These are phyloP conservation scores for Berkeleyomyces rouxiae DNA, from an alignment of 2,329 filamentous ascomycete species.

Conservation along the genomic window DNA sequence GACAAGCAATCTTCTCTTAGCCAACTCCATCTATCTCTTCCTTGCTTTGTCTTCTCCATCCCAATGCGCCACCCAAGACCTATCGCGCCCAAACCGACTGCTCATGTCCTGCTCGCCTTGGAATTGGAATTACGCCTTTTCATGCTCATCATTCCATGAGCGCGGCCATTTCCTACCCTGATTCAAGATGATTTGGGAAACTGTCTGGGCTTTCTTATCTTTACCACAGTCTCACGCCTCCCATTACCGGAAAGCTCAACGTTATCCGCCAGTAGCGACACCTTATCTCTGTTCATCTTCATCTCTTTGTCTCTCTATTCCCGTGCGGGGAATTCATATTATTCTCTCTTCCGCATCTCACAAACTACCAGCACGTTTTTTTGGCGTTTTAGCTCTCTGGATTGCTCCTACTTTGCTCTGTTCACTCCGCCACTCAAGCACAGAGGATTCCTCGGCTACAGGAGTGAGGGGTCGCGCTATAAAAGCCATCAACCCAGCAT, in stretches of 20 bases:
- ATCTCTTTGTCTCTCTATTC: background rate
- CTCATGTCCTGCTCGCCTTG: too few relatives aligned
- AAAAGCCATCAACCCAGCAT: background rate
- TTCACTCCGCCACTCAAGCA: constrained; percentile 1
- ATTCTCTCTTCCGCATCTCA: background rate
- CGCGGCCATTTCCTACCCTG: background rate
- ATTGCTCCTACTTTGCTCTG: background rate
- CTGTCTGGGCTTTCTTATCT: background rate
- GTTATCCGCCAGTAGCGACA: background rate
- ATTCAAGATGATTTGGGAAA: background rate
- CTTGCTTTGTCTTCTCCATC: background rate
- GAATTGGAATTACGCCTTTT: background rate
- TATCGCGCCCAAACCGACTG: background rate
- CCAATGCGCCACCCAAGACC: background rate
- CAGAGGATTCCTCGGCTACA: background rate
- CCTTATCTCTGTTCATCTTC: background rate
- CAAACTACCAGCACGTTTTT: constrained; percentile 2
- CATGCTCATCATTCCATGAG: background rate
- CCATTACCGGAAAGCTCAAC: background rate
- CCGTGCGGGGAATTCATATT: background rate
- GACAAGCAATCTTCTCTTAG: background rate
- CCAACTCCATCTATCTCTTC: background rate
- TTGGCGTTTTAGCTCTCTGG: background rate
- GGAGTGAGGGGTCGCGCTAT: constrained; percentile 2
- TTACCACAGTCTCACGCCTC: background rate